Evolutionary conservation across 2,329 filamentous ascomycete genomes (phyloP).

Genomic region (Metarhizium brunneum): DNA sequence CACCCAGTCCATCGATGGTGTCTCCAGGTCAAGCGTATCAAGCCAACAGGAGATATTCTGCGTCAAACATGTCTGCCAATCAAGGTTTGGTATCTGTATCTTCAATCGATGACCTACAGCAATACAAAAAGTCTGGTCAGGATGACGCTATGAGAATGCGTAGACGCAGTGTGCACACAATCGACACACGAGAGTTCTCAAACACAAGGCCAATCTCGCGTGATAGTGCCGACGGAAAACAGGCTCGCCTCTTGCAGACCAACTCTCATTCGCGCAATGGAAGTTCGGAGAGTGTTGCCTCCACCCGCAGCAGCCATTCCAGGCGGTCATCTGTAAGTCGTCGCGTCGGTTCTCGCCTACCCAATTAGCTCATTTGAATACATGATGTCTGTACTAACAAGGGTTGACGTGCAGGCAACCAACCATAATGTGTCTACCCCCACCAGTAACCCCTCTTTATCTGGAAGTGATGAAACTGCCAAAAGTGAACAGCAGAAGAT

Average conservation of each 20-base stretch:
- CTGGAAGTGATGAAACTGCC: conserved; percentile 36
- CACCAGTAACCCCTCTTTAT: conserved; percentile 43
- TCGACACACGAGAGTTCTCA: conserved; percentile 26
- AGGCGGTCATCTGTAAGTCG: conserved; percentile 58
- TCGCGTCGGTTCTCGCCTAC: not conserved
- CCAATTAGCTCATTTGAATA: conserved; percentile 33
- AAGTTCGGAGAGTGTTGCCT: conserved; percentile 57
- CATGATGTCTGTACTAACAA: conserved; percentile 36
- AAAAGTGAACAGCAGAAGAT: conserved; percentile 45
- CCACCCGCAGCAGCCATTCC: conserved; percentile 48
- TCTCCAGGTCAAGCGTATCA: conserved; percentile 12
- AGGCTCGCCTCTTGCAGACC: conserved; percentile 25
- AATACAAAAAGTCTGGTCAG: conserved; percentile 45
- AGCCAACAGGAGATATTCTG: conserved; percentile 19
- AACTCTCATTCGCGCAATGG: conserved; percentile 35
- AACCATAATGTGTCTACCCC: conserved; percentile 48
- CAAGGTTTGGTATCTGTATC: conserved; percentile 28
- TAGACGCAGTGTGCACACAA: conserved; percentile 70
- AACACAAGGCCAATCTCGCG: conserved; percentile 11
- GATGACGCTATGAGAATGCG: conserved; percentile 70
- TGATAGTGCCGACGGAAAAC: conserved; percentile 20
- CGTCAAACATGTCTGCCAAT: conserved; percentile 41
- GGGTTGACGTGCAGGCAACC: conserved; percentile 41
- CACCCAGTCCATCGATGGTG: conserved; percentile 20
- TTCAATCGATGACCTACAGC: conserved; percentile 59